A percentile compares a stretch with the other conserved stretches of the same genome.
Evolutionary conservation across 805 yeast genomes (phyloP).

Genomic region (Ogataea angusta): DNA sequence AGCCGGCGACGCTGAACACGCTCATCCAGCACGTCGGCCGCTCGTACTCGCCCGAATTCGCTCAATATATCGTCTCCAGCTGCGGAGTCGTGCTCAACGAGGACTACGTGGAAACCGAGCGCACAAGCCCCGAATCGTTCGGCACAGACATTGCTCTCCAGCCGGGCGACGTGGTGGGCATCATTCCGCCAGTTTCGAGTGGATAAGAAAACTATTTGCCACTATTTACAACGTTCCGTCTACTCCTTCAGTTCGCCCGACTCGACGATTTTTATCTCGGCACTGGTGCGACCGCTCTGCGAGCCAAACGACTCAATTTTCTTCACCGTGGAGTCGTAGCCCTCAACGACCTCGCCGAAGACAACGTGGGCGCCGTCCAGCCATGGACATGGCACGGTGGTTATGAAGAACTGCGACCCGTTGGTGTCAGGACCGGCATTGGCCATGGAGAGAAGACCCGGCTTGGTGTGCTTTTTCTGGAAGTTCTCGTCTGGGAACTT

Average conservation of each 20-base stretch:
- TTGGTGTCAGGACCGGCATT: constrained; percentile 98
- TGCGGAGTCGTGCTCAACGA: constrained; percentile 31
- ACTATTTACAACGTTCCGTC: not conserved
- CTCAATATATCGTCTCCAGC: constrained; percentile 17
- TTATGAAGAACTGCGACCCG: constrained; percentile 96
- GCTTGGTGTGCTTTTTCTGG: constrained; percentile 68
- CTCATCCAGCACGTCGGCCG: constrained; percentile 5
- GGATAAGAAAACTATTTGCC: constrained; percentile 17
- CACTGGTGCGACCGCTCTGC: constrained; percentile 43
- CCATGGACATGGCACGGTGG: constrained; percentile 86
- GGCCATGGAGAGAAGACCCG: constrained; percentile 88
- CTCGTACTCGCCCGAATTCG: constrained; percentile 20
- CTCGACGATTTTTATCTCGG: constrained; percentile 50
- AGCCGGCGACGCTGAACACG: constrained; percentile 4
- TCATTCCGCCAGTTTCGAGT: constrained; percentile 33
- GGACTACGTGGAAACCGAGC: constrained; percentile 26
- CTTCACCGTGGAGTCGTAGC: constrained; percentile 79
- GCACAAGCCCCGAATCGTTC: constrained; percentile 1
- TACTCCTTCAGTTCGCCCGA: constrained; percentile 51
- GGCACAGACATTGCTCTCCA: constrained; percentile 12
- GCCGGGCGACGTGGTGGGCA: constrained; percentile 23
- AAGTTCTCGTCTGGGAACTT: constrained; percentile 80
- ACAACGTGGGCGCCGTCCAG: constrained; percentile 94
- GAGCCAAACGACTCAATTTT: constrained; percentile 68
- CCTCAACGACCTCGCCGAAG: constrained; percentile 88